Percentiles rank a stretch among this genome's conserved stretches.
phyloP scores from a whole-genome alignment of 148 eudicot genomes.

The Arctostaphylos glauca region DNA sequence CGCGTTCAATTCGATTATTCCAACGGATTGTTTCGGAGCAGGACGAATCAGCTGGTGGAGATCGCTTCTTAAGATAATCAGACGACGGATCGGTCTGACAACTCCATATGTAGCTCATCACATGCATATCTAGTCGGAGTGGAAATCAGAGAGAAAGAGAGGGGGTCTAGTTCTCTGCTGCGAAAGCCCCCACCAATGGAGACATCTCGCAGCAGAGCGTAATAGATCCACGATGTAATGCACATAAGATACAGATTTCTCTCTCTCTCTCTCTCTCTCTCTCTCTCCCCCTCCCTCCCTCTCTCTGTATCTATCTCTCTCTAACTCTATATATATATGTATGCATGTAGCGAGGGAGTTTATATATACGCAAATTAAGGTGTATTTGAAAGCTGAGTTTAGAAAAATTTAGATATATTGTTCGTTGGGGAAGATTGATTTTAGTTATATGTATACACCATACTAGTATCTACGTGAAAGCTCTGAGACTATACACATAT shows the following conservation, averaged over 20 bases:
- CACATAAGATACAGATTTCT: not conserved
- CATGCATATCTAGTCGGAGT: not conserved
- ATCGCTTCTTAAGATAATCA: not conserved
- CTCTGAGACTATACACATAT: not conserved
- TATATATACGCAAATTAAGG: no score
- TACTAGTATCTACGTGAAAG: not conserved
- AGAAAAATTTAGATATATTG: no score
- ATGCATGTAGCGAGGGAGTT: no score
- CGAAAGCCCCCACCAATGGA: conserved; percentile 3
- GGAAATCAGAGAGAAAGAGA: not conserved
- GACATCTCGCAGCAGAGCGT: conserved; percentile 8
- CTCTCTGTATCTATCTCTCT: not conserved
- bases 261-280: not conserved
- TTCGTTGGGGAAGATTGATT: no score
- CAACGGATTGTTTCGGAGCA: not conserved
- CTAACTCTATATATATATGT: no score
- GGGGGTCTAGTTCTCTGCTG: not conserved
- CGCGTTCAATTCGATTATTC: not conserved
- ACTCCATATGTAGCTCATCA: not conserved
- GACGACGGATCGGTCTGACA: not conserved
- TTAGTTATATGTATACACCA: no score
- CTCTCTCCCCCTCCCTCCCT: not conserved
- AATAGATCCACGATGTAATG: conserved; percentile 7
- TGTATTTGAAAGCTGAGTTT: no score
- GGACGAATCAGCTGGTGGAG: not conserved